These are phyloP conservation scores for Suillus placidus DNA, from an alignment of 768 basidiomycete genomes.

Conservation along the genomic window DNA sequence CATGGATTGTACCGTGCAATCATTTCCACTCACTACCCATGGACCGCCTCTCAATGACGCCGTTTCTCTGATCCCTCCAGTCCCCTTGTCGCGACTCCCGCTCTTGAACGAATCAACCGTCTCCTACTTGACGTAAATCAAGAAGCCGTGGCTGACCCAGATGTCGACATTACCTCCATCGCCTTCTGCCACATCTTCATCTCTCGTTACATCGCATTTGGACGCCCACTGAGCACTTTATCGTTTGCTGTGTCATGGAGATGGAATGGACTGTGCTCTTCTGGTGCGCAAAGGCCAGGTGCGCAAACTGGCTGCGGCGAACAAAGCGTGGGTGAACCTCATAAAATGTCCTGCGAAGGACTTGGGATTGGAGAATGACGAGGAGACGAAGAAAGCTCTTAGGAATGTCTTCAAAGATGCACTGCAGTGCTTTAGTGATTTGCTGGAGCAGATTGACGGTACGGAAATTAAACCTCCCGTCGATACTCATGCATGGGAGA, in stretches of 20 bases:
- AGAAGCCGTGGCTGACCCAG: slow-evolving; percentile 49
- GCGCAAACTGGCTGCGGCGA: slow-evolving; percentile 77
- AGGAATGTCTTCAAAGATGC: slow-evolving; percentile 58
- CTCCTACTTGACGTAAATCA: slow-evolving; percentile 64
- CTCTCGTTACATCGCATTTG: slow-evolving; percentile 74
- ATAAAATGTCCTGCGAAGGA: slow-evolving; percentile 52
- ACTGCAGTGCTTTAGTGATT: slow-evolving; percentile 75
- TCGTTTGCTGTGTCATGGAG: slow-evolving; percentile 88
- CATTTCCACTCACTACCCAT: slow-evolving; percentile 74
- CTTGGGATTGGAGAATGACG: slow-evolving; percentile 41
- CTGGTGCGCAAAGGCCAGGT: slow-evolving; percentile 22
- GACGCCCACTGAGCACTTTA: slow-evolving; percentile 81
- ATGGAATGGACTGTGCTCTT: slow-evolving; percentile 76
- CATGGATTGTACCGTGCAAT: slow-evolving; percentile 89
- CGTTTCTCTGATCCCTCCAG: slow-evolving; percentile 54
- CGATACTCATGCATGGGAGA: slow-evolving; percentile 92
- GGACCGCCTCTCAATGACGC: slow-evolving; percentile 71
- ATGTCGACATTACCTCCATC: slow-evolving; percentile 42
- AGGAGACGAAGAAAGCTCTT: slow-evolving; percentile 42
- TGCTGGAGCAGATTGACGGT: slow-evolving; percentile 78
- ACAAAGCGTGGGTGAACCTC: slow-evolving; percentile 76
- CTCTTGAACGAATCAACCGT: slow-evolving; percentile 74
- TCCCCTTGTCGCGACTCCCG: slow-evolving; percentile 59
- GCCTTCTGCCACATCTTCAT: slow-evolving; percentile 70
- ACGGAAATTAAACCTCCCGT: slow-evolving; percentile 78